A percentile compares a stretch with the other conserved stretches of the same genome.
These are phyloP conservation scores for Clarireedia paspali DNA, from an alignment of 2,329 filamentous ascomycete species.

Conservation along the genomic window DNA sequence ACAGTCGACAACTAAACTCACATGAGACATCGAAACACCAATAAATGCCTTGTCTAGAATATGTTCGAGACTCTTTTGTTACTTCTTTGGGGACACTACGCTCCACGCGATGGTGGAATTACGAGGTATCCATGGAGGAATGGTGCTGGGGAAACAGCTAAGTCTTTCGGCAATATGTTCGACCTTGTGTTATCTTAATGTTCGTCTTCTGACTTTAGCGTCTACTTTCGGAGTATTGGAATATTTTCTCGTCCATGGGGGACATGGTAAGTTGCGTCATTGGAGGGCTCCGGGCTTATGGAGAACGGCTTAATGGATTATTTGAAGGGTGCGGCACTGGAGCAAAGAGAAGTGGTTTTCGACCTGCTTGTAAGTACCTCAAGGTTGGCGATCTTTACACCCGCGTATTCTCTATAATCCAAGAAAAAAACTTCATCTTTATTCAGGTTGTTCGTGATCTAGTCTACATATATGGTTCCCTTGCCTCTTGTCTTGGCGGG, in stretches of 20 bases:
- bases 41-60: not conserved
- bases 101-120: not conserved
- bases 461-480: not conserved
- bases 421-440: not conserved
- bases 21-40: not conserved
- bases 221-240: slow-evolving; percentile 10
- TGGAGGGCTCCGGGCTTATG: not conserved
- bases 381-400: slow-evolving; percentile 27
- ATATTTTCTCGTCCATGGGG: slow-evolving; percentile 7
- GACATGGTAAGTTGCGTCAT: slow-evolving; percentile 15
- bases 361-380: slow-evolving; percentile 27
- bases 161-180: slow-evolving; percentile 21
- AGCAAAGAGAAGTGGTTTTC: slow-evolving; percentile 1
- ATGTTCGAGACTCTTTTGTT: not conserved
- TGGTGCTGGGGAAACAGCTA: slow-evolving; percentile 19
- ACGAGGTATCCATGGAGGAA: slow-evolving; percentile 7
- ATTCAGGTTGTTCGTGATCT: not conserved
- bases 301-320: not conserved
- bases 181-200: slow-evolving; percentile 14
- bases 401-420: slow-evolving; percentile 10
- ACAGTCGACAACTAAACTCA: slow-evolving; percentile 16
- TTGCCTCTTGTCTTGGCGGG: not conserved
- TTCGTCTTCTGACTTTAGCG: slow-evolving; percentile 18
- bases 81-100: not conserved
- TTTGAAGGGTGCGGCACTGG: not conserved